A percentile compares a stretch with the other conserved stretches of the same genome.
Conservation (phyloP, 495 filamentous ascomycete species). For the Penicillium cataractarum region DNA sequence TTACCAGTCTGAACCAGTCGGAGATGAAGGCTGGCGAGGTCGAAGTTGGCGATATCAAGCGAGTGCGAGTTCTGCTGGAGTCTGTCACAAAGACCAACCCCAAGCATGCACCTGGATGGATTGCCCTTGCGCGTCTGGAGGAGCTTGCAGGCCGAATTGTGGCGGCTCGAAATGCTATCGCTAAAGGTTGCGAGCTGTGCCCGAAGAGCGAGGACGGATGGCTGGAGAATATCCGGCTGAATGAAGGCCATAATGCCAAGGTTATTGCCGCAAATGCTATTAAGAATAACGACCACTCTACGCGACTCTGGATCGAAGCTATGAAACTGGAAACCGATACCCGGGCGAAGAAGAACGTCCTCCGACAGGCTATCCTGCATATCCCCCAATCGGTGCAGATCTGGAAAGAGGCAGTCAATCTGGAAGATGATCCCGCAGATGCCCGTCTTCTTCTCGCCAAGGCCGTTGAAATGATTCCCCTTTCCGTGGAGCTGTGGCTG, state of each 20-base stretch:
- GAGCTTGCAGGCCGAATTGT: slow-evolving; percentile 89
- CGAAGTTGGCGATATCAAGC: slow-evolving; percentile 92
- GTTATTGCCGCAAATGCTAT: slow-evolving; percentile 96
- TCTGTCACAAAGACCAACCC: slow-evolving; percentile 96
- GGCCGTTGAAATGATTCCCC: slow-evolving; percentile 89
- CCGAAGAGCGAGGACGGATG: slow-evolving; percentile 94
- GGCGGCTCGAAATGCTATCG: slow-evolving; percentile 80
- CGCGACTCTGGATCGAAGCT: slow-evolving; percentile 88
- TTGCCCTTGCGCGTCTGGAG: slow-evolving; percentile 90
- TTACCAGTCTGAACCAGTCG: slow-evolving; percentile 83
- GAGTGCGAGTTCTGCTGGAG: slow-evolving; percentile 89
- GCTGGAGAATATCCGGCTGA: slow-evolving; percentile 92
- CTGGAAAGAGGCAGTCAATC: slow-evolving; percentile 97
- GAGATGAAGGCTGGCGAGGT: slow-evolving; percentile 77
- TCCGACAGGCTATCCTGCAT: slow-evolving; percentile 84
- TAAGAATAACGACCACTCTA: slow-evolving; percentile 84
- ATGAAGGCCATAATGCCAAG: slow-evolving; percentile 89
- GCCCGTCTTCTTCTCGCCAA: slow-evolving; percentile 86
- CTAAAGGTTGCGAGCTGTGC: slow-evolving; percentile 83
- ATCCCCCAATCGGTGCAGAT: slow-evolving; percentile 89
- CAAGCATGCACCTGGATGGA: slow-evolving; percentile 94
- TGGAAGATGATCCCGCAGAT: slow-evolving; percentile 87
- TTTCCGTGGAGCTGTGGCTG: slow-evolving; percentile 93
- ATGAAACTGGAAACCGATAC: slow-evolving; percentile 87
- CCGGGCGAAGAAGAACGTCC: slow-evolving; percentile 83